Evolutionary conservation across 345 rosid genomes (phyloP).

Genomic region (Salix arbutifolia): DNA sequence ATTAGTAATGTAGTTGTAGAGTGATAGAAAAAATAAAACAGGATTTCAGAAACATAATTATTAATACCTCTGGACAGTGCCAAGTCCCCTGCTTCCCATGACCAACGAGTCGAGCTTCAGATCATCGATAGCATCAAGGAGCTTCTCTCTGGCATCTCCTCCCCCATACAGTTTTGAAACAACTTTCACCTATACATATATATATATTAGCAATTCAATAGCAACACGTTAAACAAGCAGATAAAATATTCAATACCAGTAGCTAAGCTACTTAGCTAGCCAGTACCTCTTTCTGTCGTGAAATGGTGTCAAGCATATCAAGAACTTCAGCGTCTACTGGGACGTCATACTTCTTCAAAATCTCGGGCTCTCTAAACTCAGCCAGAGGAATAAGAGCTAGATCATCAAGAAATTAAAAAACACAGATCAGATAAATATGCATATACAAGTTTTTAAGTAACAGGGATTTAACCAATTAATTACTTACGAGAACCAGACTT

Average conservation of each 20-base stretch:
- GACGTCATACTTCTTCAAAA: slow-evolving; percentile 55
- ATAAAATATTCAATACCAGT: not conserved
- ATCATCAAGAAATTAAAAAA: not conserved
- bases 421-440: slow-evolving; percentile 11
- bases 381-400: slow-evolving; percentile 80
- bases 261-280: not conserved
- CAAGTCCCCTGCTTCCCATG: slow-evolving; percentile 95
- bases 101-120: slow-evolving; percentile 79
- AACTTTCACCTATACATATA: slow-evolving; percentile 39
- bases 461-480: not conserved
- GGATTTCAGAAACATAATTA: no score
- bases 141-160: slow-evolving; percentile 91
- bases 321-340: slow-evolving; percentile 56
- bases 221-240: not conserved
- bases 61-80: slow-evolving; percentile 65
- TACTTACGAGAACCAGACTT: slow-evolving; percentile 75
- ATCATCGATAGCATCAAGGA: slow-evolving; percentile 65
- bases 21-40: no score
- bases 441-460: no score
- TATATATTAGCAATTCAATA: not conserved
- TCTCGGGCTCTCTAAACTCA: slow-evolving; percentile 80
- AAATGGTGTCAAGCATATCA: slow-evolving; percentile 81
- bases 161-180: slow-evolving; percentile 70
- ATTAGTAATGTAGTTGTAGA: no score
- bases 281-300: slow-evolving; percentile 77